Base-by-base conservation (phyloP, 805 yeast species). In the Lipomyces kockii region DNA sequence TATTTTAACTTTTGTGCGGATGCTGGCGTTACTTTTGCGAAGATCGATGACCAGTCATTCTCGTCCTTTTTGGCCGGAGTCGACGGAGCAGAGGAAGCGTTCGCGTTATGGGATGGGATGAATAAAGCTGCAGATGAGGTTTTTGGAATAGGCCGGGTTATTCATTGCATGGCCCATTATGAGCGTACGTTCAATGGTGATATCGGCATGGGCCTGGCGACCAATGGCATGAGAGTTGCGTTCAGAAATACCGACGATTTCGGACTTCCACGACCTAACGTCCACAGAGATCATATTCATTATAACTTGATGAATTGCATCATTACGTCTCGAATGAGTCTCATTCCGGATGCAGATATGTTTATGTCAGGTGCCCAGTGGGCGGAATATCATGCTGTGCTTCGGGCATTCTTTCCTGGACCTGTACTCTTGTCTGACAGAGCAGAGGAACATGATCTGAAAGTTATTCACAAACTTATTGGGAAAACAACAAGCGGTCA, bases 281-380 rank as follows among this genome's bases (percentile, higher is more conserved):
- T 35, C n/a, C 61, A 58, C n/a, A n/a, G 61, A 43, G 58, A 58
- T 43, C 61, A 58, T 25, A 39, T 58, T 58, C 61, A 58, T 25
- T 39, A 39, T 32, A 58, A 58, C n/a, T 14, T 58, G 51, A 58
- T 58, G 61, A 58, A 58, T 35, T 2, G 58, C 22, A 35, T 58
- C 34, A n/a, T 58, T 46, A 37, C 32, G 32, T 58, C 61, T 27
- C 61, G 57, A 39, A 27, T 58, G 37, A 27, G 20, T 17, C 57
- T 58, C 20, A 58, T 58, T 58, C 61, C 61, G 17, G 61, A 58
- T 46, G 61, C 61, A 29, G 61, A 58, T 58, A 58, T 58, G 61
- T 58, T 58, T 27, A 58, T 58, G 61, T 29, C 61, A 4, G 57
- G 61, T 11, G 61, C 61, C 53, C 61, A 58, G 39, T 58, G 61